Base-by-base conservation (phyloP, 495 filamentous ascomycete genomes). In the Penicillium bovifimosum region DNA sequence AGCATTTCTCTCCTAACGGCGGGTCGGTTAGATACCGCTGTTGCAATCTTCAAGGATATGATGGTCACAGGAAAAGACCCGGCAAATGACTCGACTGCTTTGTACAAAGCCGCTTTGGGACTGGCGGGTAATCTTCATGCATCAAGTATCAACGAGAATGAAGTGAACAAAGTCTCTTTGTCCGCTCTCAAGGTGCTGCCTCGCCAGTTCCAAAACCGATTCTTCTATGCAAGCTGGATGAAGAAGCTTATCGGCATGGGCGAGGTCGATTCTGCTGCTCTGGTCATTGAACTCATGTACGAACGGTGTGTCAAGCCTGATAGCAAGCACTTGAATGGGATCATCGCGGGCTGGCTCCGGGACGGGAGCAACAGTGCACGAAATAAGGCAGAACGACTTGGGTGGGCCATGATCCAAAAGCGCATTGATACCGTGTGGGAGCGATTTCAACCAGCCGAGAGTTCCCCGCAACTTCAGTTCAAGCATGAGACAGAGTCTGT, bases 1-100 rank as follows among this genome's bases (percentile, higher is more conserved):
- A 82, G 79, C 44, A 78, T 80, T 34, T 73, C 74, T 33, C 83
- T 90, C 54, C 69, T 92, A 8, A 71, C 77, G 5, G 73, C 78
- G 7, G 77, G 80, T 41, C 66, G 76, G 40, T 68, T 78, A 9
- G 81, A 88, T 58, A 70, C 83, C 31, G 87, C 83, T 1, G 74
- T 90, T 48, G 80, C 83, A 39, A 80, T 84, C 1, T 92, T 92
- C 71, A 86, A 85, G 47, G 88, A 92, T 63, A 88, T 91, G 87
- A 90, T 91, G 86, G 80, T 86, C 36, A 82, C 79, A 0, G 78
- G 78, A 1, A 66, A 76, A 63, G 70, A 70, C 60, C 75, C 58
- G 59, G 61, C 67, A 17, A 65, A 79, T 34, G 76, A 76, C 49
- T 80, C 76, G 9, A 74, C 69, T 3, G 67, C 73, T 11, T 65